These are phyloP conservation scores for Saturnispora quitensis DNA, from an alignment of 805 yeast genomes.

Conservation along the genomic window DNA sequence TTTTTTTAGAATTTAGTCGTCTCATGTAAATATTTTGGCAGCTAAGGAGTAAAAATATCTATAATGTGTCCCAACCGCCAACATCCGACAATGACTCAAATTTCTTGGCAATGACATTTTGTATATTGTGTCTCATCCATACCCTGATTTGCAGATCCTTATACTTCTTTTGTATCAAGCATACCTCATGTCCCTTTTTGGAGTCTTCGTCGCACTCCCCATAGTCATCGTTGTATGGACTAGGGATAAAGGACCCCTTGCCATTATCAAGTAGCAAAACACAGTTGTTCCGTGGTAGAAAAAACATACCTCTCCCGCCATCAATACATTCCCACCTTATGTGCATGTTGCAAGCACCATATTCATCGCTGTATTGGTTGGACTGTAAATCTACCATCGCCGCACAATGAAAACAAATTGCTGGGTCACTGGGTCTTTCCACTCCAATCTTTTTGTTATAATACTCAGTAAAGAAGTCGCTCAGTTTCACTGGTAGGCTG, in stretches of 20 bases:
- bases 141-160: conserved; percentile 54
- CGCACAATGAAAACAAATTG: conserved; percentile 81
- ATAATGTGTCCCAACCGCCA: conserved; percentile 94
- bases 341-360: conserved; percentile 80
- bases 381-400: conserved; percentile 58
- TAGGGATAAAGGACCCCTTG: conserved; percentile 74
- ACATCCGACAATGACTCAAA: conserved; percentile 72
- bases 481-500: conserved; percentile 57
- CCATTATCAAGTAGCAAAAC: conserved; percentile 57
- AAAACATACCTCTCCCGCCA: conserved; percentile 56
- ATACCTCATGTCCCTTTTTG: conserved; percentile 65
- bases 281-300: conserved; percentile 61
- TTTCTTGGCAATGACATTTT: conserved; percentile 68
- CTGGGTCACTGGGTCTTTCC: conserved; percentile 53
- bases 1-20: background rate
- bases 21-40: background rate
- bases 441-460: conserved; percentile 36
- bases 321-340: conserved; percentile 50
- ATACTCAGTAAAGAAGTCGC: conserved; percentile 55
- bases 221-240: conserved; percentile 79
- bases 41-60: conserved; percentile 10
- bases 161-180: conserved; percentile 52
- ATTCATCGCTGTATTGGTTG: conserved; percentile 39
- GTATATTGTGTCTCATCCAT: conserved; percentile 74
- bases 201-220: conserved; percentile 77